These are phyloP conservation scores for Nigrospora sphaerica DNA, from an alignment of 2,329 filamentous ascomycete species.

Conservation along the genomic window DNA sequence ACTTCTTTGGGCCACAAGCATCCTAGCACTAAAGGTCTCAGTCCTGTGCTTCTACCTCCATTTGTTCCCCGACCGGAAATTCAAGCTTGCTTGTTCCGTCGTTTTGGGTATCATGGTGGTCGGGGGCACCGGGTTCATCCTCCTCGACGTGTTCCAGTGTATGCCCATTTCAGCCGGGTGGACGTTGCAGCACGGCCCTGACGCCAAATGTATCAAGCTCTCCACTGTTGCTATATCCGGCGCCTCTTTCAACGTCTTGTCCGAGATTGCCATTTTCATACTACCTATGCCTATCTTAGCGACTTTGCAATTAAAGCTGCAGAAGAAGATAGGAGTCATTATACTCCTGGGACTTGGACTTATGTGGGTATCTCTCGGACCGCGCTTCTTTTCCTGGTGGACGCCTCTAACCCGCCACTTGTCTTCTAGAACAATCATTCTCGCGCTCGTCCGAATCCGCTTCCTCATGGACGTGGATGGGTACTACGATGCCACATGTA, in stretches of 20 bases:
- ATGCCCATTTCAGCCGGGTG: background rate
- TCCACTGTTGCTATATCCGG: background rate
- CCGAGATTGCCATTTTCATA: background rate
- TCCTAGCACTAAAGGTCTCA: background rate
- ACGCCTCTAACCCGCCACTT: no score
- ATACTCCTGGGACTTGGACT: background rate
- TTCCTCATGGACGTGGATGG: no score
- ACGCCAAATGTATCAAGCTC: background rate
- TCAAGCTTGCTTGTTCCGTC: background rate
- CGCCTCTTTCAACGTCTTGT: background rate
- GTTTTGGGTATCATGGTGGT: background rate
- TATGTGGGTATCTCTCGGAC: background rate
- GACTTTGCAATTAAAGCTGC: background rate
- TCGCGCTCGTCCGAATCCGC: no score
- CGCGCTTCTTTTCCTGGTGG: no score
- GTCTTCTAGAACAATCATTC: no score
- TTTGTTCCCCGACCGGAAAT: background rate
- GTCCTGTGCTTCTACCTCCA: slow-evolving; percentile 1
- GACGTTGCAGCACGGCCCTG: background rate
- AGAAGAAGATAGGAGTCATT: background rate
- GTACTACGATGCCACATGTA: no score
- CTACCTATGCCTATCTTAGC: background rate
- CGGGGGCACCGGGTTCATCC: background rate
- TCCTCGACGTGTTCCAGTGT: background rate
- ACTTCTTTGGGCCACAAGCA: slow-evolving; percentile 1